Evolutionary conservation across 2,329 filamentous ascomycete genomes (phyloP), one percentile per base, ranked within the genome.

Genomic region (Aspergillus pseudoglaucus): DNA sequence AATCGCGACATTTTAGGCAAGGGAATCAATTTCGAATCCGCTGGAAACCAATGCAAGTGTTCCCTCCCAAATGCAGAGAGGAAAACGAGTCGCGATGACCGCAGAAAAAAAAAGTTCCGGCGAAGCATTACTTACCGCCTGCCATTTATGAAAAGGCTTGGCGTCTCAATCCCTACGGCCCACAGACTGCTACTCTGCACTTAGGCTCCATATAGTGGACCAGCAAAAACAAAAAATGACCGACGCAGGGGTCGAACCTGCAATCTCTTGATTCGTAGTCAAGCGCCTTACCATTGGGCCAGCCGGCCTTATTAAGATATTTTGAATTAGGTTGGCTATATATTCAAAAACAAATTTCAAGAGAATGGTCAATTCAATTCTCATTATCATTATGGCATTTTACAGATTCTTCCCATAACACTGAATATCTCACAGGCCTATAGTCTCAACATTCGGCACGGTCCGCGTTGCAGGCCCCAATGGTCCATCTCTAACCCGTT

Each of bases 241-340:
- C 63, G 60, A 66, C 64, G 63, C 62, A 65, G 64, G 64, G 57
- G 43, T 73, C 69, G 70, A 73, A 73, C 71, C 70, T 71, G 65
- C 69, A 74, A 73, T 73, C 71, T 73, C 68, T 72, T 73, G 71
- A 74, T 73, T 71, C 71, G 71, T 73, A 74, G 71, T 74, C 71
- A 73, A 72, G 68, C 71, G 70, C 71, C 70, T 73, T 74, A 65
- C 71, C 71, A 73, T 73, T 73, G 68, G 69, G 70, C 70, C 68
- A 71, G 61, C 58, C 57, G 60, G 54, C 60, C 61, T 18, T 39
- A n/a, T 17, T 35, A 8, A 2, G 1, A 2, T 22, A 0, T 17
- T 9, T 17, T 12, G n/a, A 2, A 39, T 1, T 38, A 38, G 14
- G 1, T 22, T 42, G 17, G 14, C 18, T 18, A 25, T 41, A 25